Conservation (phyloP, 2,329 filamentous ascomycete genomes). For the Colletotrichum sublineola region DNA sequence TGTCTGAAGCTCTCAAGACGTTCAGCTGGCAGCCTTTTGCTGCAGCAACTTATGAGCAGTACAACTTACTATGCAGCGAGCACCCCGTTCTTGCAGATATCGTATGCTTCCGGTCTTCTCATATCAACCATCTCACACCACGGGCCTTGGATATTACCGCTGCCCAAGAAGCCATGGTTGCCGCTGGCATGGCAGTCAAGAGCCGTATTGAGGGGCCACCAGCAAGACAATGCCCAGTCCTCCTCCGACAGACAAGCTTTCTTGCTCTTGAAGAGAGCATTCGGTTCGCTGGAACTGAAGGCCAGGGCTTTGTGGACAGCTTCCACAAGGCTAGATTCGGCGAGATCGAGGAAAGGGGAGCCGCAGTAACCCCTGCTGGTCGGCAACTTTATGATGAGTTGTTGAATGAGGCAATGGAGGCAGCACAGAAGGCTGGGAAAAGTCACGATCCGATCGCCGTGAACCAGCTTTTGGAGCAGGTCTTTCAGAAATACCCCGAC, state of each 20-base stretch:
- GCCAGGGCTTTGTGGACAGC: conserved; percentile 46
- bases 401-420: conserved; percentile 49
- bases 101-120: conserved; percentile 56
- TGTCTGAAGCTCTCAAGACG: conserved; percentile 58
- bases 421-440: not conserved
- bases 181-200: conserved; percentile 58
- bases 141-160: conserved; percentile 62
- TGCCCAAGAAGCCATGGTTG: conserved; percentile 59
- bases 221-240: conserved; percentile 56
- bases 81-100: conserved; percentile 65
- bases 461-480: conserved; percentile 45
- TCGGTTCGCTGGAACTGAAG: conserved; percentile 49
- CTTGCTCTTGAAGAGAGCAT: conserved; percentile 63
- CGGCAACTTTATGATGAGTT: conserved; percentile 61
- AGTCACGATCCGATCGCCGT: conserved; percentile 11
- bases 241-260: conserved; percentile 68
- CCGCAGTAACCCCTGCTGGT: conserved; percentile 61
- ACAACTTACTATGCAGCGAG: conserved; percentile 56
- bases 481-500: conserved; percentile 58
- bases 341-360: conserved; percentile 66
- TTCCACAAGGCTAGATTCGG: conserved; percentile 65
- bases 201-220: conserved; percentile 66
- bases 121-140: conserved; percentile 68
- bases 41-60: conserved; percentile 56
- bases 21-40: conserved; percentile 63